Percentiles rank a stretch among this genome's conserved stretches.
phyloP scores from a whole-genome alignment of 306 rosid species.

The Cucurbita maxima region DNA sequence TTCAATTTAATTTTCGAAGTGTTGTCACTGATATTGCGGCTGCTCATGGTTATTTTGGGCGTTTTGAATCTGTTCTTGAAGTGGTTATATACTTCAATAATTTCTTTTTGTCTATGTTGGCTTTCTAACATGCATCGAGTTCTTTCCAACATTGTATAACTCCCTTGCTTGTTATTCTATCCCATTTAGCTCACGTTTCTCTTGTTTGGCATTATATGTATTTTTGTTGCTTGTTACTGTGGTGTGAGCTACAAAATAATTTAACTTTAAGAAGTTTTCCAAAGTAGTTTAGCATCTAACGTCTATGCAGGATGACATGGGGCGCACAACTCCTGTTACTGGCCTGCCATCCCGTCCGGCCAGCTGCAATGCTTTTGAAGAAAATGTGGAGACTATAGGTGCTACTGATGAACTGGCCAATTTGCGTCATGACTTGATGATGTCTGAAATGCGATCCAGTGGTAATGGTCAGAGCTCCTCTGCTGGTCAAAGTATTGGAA shows the following conservation, averaged over 20 bases:
- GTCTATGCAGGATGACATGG: constrained; percentile 71
- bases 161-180: neutral
- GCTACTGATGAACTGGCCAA: constrained; percentile 51
- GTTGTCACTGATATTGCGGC: neutral
- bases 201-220: neutral
- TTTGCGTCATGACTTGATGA: constrained; percentile 30
- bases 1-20: neutral
- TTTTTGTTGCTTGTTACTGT: neutral
- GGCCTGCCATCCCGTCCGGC: constrained; percentile 77
- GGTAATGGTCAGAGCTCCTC: constrained; percentile 54
- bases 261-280: neutral
- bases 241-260: neutral
- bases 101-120: neutral
- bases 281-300: neutral
- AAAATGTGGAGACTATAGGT: constrained; percentile 40
- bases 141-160: neutral
- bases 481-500: constrained; percentile 43
- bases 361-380: constrained; percentile 80
- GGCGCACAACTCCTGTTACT: constrained; percentile 33
- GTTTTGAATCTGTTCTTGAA: neutral
- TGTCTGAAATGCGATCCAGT: constrained; percentile 40
- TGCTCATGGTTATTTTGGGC: neutral
- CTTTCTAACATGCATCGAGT: neutral
- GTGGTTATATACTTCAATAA: neutral
- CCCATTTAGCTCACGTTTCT: neutral